Conservation (phyloP, 768 basidiomycete species). For the Naganishia onofrii region DNA sequence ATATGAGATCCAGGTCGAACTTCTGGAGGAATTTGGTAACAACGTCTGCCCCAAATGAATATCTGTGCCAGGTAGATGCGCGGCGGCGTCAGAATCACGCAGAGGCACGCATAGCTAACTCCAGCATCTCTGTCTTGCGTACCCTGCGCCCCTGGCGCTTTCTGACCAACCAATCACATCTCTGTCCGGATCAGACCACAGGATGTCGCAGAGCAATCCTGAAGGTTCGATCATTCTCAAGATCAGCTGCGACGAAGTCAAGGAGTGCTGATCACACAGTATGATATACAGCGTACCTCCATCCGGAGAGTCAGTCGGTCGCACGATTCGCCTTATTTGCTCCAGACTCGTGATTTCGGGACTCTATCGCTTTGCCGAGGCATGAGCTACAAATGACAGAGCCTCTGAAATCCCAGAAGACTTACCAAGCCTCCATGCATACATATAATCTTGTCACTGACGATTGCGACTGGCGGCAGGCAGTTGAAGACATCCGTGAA, state of each 20-base stretch:
- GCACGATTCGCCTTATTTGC: constrained; percentile 97
- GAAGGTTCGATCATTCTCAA: background rate
- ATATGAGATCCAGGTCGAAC: constrained; percentile 99
- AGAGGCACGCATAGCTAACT: background rate
- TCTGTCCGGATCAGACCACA: constrained; percentile 99
- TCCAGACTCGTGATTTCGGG: constrained; percentile 99
- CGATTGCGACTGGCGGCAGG: constrained; percentile 96
- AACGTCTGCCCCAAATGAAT: constrained; percentile 97
- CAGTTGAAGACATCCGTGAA: constrained; percentile 99
- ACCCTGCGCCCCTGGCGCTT: constrained; percentile 93
- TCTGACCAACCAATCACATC: constrained; percentile 99
- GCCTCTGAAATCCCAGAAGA: too few relatives aligned
- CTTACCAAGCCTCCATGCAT: constrained; percentile 87
- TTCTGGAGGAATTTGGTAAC: constrained; percentile 97
- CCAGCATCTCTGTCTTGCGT: background rate
- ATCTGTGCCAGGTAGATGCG: constrained; percentile 46
- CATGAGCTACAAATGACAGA: too few relatives aligned
- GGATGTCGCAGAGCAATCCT: constrained; percentile 91
- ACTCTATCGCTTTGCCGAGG: constrained; percentile 57
- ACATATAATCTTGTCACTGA: constrained; percentile 99
- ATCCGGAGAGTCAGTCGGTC: constrained; percentile 97
- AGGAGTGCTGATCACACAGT: too few relatives aligned
- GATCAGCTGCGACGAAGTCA: constrained; percentile 58
- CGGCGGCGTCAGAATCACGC: background rate
- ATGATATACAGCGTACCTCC: constrained; percentile 57